Base-by-base conservation (phyloP, 495 filamentous ascomycete genomes). In the Xylaria nigripes region DNA sequence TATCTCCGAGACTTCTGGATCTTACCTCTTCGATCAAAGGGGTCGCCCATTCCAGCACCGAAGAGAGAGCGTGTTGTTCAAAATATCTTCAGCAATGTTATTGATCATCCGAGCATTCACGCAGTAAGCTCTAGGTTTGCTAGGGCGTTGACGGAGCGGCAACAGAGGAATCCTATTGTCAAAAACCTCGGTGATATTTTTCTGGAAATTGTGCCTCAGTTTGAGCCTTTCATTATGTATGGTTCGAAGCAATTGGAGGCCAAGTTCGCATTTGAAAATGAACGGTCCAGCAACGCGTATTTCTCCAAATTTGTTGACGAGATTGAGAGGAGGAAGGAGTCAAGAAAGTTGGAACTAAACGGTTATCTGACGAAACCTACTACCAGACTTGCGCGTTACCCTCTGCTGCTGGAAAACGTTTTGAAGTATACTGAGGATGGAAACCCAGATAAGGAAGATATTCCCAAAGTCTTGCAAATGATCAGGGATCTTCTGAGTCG, bases 1-100 rank as follows among this genome's bases (percentile, higher is more conserved):
- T 99, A 99, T 64, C 72, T 99, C 25, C 83, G 92, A 54, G 94
- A 99, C 72, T 97, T 97, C 80, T 99, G 94, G 94, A 95, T 97
- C 76, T 82, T 89, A 58, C 94, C 94, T 3, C 70, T 99, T 49
- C 84, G 89, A 48, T 76, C 80, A 16, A 84, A 77, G 36, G 76
- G 77, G 23, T 96, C 92, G 7, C 90, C 90, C 3, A 92, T 99
- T 51, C 92, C 94, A 5, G 85, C 92, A 60, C 81, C 88, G 56
- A 81, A 90, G 40, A 81, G 89, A 49, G 94, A 96, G 55, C 83
- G 85, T 55, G 95, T 96, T 55, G 90, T 99, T 54, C 81, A 87
- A 57, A 96, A 85, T 12, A 93, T 99, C 30, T 99, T 99, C 71
- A 87, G 84, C 58, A 97, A 99, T 63, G 90, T 92, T 60, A 83